Percentiles rank a stretch among this genome's conserved stretches.
Evolutionary conservation across 1,284 basidiomycete genomes (phyloP).

Genomic region (Cryptococcus amylolentus): DNA sequence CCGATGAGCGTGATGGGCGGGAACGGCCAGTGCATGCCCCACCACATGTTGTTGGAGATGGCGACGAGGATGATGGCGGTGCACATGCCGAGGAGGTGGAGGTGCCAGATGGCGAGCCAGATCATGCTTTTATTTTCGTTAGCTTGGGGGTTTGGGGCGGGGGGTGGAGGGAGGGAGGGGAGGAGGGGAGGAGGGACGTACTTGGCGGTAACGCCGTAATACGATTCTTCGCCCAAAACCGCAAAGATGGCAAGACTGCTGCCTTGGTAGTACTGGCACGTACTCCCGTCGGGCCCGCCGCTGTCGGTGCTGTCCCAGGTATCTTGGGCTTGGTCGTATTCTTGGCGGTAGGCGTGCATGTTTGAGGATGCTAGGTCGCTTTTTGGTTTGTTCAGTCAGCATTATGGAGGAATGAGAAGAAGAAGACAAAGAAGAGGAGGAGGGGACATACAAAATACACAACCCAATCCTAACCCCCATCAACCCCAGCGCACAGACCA

Average conservation of each 20-base stretch:
- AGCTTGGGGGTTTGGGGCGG: neutral
- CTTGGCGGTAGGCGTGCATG: slow-evolving; percentile 12
- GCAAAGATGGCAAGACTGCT: slow-evolving; percentile 24
- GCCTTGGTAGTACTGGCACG: slow-evolving; percentile 29
- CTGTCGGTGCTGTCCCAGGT: slow-evolving; percentile 13
- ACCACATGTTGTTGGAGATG: slow-evolving; percentile 30
- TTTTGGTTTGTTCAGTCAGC: too few species aligned
- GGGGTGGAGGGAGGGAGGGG: neutral
- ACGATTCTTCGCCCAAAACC: slow-evolving; percentile 1
- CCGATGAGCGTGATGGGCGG: slow-evolving; percentile 32
- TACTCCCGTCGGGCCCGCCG: slow-evolving; percentile 14
- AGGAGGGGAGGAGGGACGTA: neutral
- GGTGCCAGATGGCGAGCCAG: slow-evolving; percentile 27
- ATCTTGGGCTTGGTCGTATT: slow-evolving; percentile 14
- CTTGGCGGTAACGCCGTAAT: slow-evolving; percentile 9
- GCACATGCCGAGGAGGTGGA: slow-evolving; percentile 28
- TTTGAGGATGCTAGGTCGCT: slow-evolving; percentile 8
- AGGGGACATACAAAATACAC: slow-evolving; percentile 19
- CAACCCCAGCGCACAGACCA: slow-evolving; percentile 8
- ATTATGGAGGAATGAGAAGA: neutral
- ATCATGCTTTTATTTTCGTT: slow-evolving; percentile 12
- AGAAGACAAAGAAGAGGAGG: neutral
- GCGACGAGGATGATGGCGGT: slow-evolving; percentile 26
- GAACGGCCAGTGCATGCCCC: slow-evolving; percentile 30
- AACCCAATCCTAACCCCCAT: slow-evolving; percentile 21